Conservation (phyloP, 2,329 filamentous ascomycete genomes). For the Penicillium psychrosexuale region DNA sequence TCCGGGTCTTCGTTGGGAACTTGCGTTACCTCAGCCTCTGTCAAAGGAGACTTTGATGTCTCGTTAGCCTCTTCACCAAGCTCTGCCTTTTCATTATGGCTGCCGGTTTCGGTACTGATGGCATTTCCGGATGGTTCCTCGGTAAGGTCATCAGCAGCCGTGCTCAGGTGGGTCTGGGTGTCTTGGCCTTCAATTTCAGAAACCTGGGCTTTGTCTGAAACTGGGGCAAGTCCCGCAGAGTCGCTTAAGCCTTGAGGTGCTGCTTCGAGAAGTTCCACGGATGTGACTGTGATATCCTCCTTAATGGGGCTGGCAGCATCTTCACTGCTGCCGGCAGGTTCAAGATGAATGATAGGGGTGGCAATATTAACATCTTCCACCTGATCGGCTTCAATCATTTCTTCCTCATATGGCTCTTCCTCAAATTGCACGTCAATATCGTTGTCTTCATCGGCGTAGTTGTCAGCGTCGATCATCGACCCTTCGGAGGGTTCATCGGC, state of each 20-base stretch:
- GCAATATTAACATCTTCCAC: constrained; percentile 35
- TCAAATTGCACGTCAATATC: constrained; percentile 33
- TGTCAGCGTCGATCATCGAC: constrained; percentile 39
- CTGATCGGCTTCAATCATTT: constrained; percentile 42
- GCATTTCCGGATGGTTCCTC: not conserved
- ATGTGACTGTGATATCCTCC: constrained; percentile 4
- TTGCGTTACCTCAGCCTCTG: constrained; percentile 5
- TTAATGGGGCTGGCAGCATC: constrained; percentile 3
- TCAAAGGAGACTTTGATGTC: constrained; percentile 5
- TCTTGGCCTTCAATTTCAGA: not conserved
- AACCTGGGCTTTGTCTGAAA: not conserved
- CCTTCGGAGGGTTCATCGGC: constrained; percentile 44
- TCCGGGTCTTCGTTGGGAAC: constrained; percentile 17
- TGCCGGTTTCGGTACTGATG: not conserved
- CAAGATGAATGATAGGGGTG: constrained; percentile 22
- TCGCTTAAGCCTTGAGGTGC: constrained; percentile 3
- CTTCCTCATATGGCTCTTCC: constrained; percentile 36
- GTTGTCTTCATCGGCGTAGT: constrained; percentile 26
- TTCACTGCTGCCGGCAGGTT: constrained; percentile 9
- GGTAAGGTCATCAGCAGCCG: not conserved
- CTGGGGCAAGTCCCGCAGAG: not conserved
- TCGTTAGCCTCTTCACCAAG: constrained; percentile 22
- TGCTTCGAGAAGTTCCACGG: constrained; percentile 3
- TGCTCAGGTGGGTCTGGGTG: not conserved
- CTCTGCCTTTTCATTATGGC: constrained; percentile 2